Conservation (phyloP, 768 basidiomycete species). For the Termitomyces sp. region DNA sequence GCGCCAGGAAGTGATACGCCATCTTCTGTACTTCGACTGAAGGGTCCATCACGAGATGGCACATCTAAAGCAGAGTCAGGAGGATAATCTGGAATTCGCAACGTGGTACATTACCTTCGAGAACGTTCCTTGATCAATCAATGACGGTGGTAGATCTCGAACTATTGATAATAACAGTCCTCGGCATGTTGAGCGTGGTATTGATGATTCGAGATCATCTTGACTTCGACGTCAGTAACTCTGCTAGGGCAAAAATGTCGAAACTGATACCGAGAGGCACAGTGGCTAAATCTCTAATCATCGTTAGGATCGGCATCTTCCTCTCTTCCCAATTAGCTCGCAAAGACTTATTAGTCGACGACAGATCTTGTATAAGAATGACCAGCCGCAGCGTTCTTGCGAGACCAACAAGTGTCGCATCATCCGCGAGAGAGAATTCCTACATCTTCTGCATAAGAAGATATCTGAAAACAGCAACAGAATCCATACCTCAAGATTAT, state of each 20-base stretch:
- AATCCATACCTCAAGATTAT: conserved; percentile 70
- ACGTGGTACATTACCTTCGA: conserved; percentile 39
- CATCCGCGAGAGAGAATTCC: conserved; percentile 57
- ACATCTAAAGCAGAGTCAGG: conserved; percentile 47
- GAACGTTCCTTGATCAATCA: conserved; percentile 61
- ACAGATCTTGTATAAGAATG: conserved; percentile 62
- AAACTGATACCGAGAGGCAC: conserved; percentile 37
- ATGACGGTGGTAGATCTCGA: conserved; percentile 53
- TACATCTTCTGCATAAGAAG: conserved; percentile 18
- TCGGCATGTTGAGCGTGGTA: conserved; percentile 61
- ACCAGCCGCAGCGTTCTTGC: conserved; percentile 67
- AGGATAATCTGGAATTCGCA: neutral
- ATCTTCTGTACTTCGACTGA: conserved; percentile 64
- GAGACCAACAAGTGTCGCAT: conserved; percentile 53
- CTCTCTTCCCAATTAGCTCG: conserved; percentile 64
- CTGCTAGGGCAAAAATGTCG: neutral
- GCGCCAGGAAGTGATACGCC: conserved; percentile 66
- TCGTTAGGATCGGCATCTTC: conserved; percentile 41
- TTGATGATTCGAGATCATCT: conserved; percentile 30
- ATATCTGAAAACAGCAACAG: neutral
- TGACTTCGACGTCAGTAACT: neutral
- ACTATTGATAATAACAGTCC: conserved; percentile 66
- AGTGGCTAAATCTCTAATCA: conserved; percentile 58
- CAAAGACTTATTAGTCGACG: conserved; percentile 66
- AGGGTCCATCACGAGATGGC: conserved; percentile 67